These are phyloP conservation scores for Suhomyces sp. DNA, from an alignment of 805 yeast species.

Conservation along the genomic window DNA sequence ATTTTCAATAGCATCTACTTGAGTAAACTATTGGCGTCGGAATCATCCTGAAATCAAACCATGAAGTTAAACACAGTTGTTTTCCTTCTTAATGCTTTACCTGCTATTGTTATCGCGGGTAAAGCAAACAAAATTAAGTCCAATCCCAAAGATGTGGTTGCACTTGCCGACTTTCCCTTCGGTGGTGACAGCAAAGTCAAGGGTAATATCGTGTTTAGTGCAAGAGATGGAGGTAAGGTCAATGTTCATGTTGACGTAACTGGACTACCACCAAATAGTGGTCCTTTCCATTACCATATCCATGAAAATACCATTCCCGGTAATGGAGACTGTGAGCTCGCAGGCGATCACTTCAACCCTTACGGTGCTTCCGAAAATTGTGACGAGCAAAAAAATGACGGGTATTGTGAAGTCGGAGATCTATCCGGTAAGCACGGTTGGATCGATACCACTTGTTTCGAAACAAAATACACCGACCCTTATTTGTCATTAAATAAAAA, in stretches of 20 bases:
- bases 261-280: conserved; percentile 63
- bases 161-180: conserved; percentile 54
- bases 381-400: conserved; percentile 48
- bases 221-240: conserved; percentile 53
- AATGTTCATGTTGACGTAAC: conserved; percentile 69
- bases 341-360: conserved; percentile 63
- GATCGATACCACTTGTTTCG: conserved; percentile 68
- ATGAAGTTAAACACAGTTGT: not conserved
- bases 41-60: not conserved
- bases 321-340: conserved; percentile 42
- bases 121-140: conserved; percentile 50
- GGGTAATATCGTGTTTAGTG: conserved; percentile 57
- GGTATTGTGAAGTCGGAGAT: conserved; percentile 69
- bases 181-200: conserved; percentile 33
- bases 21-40: not conserved
- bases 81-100: not conserved
- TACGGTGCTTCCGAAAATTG: conserved; percentile 54
- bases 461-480: conserved; percentile 60
- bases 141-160: conserved; percentile 50
- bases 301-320: conserved; percentile 56
- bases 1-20: not conserved
- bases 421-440: conserved; percentile 76
- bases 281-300: conserved; percentile 68
- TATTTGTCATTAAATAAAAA: conserved; percentile 58
- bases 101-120: conserved; percentile 9